Base-by-base conservation (phyloP, 2,329 filamentous ascomycete genomes). In the Penicillium sp. region DNA sequence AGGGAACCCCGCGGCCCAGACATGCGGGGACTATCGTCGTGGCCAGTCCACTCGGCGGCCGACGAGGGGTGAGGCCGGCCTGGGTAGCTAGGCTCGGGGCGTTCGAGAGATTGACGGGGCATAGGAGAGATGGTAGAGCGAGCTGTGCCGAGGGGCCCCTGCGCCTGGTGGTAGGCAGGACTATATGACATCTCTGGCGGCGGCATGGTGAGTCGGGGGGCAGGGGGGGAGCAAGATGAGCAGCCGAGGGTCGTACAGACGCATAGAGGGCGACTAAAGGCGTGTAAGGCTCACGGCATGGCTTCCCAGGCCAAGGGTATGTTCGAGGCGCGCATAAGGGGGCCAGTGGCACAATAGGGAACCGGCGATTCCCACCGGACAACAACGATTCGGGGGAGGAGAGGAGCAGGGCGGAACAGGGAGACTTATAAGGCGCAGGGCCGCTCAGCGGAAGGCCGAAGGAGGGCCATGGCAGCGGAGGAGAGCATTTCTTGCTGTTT, bases 141-240 rank as follows among this genome's bases (percentile, higher is more conserved):
- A 33, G 53, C 50, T 39, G 51, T 48, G 37, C 53, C 45, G 45
- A 54, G 46, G 26, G 53, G 47, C 34, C 49, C 56, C 39, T 57
- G 49, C 23, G 57, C 53, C 36, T 64, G 58, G 43, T 57, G 56
- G 39, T 63, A 62, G 50, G 56, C 57, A 47, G 62, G 52, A 47
- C 55, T 60, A 57, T 64, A 58, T 51, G 60, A 57, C 62, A 64
- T 65, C 51, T 60, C 62, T 48, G 58, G 60, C 33, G 55, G 54
- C 47, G 41, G 50, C 62, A 64, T 64, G 43, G 44, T 47, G 45
- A 51, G 43, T n/a, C 25, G 11, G 25, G 11, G 25, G 11, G 25
- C 25, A 27, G 11, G 7, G 25, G 11, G 4, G 11, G 25, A 9
- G 14, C 10, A n/a, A 6, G 14, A 6, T 6, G 4, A 4, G 14